Percentiles rank a stretch among this genome's conserved stretches.
Conservation (phyloP, 1,139 yeast species). For the Pichia sp. region DNA sequence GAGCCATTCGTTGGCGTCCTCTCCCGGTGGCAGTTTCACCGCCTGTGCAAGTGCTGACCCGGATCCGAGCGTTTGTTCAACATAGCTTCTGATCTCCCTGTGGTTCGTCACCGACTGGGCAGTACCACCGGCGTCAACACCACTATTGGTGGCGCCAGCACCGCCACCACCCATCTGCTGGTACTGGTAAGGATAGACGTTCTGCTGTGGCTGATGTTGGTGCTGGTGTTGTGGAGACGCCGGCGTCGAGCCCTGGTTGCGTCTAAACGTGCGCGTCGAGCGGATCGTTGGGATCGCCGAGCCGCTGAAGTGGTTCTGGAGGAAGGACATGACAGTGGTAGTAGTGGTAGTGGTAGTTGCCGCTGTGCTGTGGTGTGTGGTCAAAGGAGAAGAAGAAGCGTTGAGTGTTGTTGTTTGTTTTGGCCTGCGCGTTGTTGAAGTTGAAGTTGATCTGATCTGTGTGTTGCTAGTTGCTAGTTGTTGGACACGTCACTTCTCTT, state of each 20-base stretch:
- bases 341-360: too few relatives aligned
- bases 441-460: too few relatives aligned
- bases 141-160: too few relatives aligned
- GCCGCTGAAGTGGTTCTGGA: conserved; percentile 22
- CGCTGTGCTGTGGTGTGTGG: too few relatives aligned
- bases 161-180: too few relatives aligned
- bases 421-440: too few relatives aligned
- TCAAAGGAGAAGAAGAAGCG: too few relatives aligned
- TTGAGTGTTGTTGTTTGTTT: too few relatives aligned
- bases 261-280: conserved; percentile 23
- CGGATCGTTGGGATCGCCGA: conserved; percentile 24
- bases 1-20: conserved; percentile 88
- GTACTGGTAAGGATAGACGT: conserved; percentile 88
- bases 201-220: conserved; percentile 67
- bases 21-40: conserved; percentile 89
- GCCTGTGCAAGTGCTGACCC: conserved; percentile 89
- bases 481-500: too few relatives aligned
- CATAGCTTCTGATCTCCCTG: conserved; percentile 30
- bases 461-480: too few relatives aligned
- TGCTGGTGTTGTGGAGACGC: conserved; percentile 22
- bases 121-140: too few relatives aligned
- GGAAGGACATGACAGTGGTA: conserved; percentile 19
- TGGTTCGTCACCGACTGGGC: conserved; percentile 54
- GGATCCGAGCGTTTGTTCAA: conserved; percentile 91
- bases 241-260: conserved; percentile 21